Conservation (phyloP, 1,284 basidiomycete species). For the Leccinum subatratum region DNA sequence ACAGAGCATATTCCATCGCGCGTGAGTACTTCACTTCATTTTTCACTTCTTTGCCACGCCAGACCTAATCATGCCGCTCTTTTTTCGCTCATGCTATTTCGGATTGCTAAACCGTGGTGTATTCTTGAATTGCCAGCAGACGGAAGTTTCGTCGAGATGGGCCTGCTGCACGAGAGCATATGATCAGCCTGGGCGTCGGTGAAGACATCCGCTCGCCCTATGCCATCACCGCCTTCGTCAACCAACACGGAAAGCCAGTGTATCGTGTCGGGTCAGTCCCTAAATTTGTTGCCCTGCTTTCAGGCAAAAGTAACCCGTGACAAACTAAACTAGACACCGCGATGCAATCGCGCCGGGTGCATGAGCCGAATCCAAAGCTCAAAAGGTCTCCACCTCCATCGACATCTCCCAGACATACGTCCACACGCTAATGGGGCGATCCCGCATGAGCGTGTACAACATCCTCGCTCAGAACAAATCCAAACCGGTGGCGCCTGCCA, state of each 20-base stretch:
- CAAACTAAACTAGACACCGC: conserved; percentile 41
- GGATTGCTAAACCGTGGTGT: conserved; percentile 5
- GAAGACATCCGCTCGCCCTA: conserved; percentile 68
- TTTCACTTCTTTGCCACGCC: conserved; percentile 1
- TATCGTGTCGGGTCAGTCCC: conserved; percentile 65
- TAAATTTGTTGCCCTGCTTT: not conserved
- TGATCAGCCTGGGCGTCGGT: conserved; percentile 63
- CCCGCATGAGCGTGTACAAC: conserved; percentile 63
- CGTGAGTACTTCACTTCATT: too few species aligned
- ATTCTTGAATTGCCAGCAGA: conserved; percentile 44
- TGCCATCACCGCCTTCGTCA: conserved; percentile 70
- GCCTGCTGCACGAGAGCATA: conserved; percentile 63
- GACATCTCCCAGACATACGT: conserved; percentile 21
- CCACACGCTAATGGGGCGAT: conserved; percentile 37
- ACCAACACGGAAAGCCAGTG: conserved; percentile 71
- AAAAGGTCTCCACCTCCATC: conserved; percentile 32
- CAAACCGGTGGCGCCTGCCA: conserved; percentile 33
- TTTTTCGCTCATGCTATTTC: not conserved
- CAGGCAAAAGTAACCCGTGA: conserved; percentile 7
- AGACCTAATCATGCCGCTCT: not conserved
- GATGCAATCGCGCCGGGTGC: conserved; percentile 50
- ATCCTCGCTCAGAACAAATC: conserved; percentile 53
- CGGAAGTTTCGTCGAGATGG: conserved; percentile 75
- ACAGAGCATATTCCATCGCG: too few species aligned
- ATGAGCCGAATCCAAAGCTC: conserved; percentile 32